Evolutionary conservation across 768 basidiomycete genomes (phyloP).

Genomic region (Leucogyrophana mollusca): DNA sequence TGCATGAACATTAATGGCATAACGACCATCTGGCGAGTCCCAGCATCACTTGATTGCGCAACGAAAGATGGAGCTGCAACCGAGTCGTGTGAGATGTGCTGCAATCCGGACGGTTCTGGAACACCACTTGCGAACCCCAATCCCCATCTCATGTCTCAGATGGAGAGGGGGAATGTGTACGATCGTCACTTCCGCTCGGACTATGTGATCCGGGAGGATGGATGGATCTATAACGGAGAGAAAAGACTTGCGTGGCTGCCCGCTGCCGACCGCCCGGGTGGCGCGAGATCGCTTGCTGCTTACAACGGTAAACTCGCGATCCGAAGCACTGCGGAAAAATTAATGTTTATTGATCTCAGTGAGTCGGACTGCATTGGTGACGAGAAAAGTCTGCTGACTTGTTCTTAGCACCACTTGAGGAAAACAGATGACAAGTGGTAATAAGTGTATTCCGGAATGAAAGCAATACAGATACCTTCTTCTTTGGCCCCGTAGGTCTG

Average conservation of each 20-base stretch:
- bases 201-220: slow-evolving; percentile 10
- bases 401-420: no score
- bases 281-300: slow-evolving; percentile 7
- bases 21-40: slow-evolving; percentile 8
- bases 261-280: slow-evolving; percentile 9
- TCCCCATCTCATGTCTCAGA: slow-evolving; percentile 5
- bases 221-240: slow-evolving; percentile 15
- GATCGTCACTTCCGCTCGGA: slow-evolving; percentile 7
- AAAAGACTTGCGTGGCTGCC: slow-evolving; percentile 16
- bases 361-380: slow-evolving; percentile 1
- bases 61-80: no score
- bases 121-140: no score
- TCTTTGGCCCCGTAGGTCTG: no score
- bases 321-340: not conserved
- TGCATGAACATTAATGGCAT: no score
- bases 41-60: no score
- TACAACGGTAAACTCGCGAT: slow-evolving; percentile 11
- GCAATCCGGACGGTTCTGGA: no score
- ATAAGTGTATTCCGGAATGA: no score
- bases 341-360: slow-evolving; percentile 15
- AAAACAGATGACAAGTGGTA: no score
- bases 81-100: no score
- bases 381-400: no score
- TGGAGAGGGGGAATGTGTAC: not conserved
- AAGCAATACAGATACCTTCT: no score